Evolutionary conservation across 1,139 yeast genomes (phyloP), one percentile per base, ranked within the genome.

Genomic region (Nadsonia commutata): DNA sequence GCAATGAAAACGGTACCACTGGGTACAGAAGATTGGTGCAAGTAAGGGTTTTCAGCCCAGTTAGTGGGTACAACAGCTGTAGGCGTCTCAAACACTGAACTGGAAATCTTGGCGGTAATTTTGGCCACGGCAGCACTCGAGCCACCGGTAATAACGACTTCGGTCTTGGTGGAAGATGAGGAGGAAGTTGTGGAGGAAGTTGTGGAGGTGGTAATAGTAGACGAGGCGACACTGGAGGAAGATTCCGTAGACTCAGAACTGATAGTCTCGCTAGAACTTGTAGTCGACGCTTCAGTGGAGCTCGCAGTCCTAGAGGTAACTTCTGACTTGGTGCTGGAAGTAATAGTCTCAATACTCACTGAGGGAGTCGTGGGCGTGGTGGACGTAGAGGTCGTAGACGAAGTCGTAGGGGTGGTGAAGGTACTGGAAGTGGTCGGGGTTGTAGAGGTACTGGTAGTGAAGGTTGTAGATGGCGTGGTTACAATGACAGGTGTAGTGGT

Each of bases 1-100:
- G 83, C 82, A 48, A 83, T 82, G 60, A 82, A 83, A 2, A 83
- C 86, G 0, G 90, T 79, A 1, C 94, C 94, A 43, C 72, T 68
- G 1, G 85, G 82, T 43, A 69, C 66, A 31, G 56, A 58, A 11
- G 74, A 64, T 42, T 67, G 61, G 49, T 70, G 60, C 33, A 83
- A 67, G 55, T 70, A 78, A 9, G 94, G 94, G 59, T 82, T 82
- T 39, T 57, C 54, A 36, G 67, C 67, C 21, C 56, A 54, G 22
- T 77, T n/a, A 13, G n/a, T 36, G n/a, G 38, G 38, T 5, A 36
- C 9, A 18, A 19, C 11, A 5, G 11, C 38, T 8, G 38, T 36
- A 17, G 38, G 38, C 6, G 38, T 36, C 5, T 11, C 13, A 3
- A 36, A 4, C 5, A 16, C 9, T 3, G 33, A 27, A 11, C 16